Conservation (phyloP, 352 stramenopile genomes). For the Hyaloperonospora arabidopsidis region DNA sequence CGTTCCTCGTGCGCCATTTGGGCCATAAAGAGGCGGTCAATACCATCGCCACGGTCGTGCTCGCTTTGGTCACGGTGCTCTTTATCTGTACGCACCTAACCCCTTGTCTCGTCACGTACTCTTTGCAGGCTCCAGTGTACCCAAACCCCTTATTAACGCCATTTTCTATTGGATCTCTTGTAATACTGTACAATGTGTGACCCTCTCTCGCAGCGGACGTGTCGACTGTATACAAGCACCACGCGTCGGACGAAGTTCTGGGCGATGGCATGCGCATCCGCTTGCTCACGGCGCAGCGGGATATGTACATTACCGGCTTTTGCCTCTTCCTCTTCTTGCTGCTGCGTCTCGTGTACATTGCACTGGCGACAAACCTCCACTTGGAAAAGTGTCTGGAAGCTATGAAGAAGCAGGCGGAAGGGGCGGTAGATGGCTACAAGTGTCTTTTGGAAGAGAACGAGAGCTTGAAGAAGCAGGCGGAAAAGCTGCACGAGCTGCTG, state of each 20-base stretch:
- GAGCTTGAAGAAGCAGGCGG: slow-evolving; percentile 49
- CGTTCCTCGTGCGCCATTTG: slow-evolving; percentile 44
- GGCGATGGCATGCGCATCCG: slow-evolving; percentile 77
- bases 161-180: slow-evolving; percentile 5
- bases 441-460: slow-evolving; percentile 65
- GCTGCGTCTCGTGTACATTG: slow-evolving; percentile 67
- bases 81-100: slow-evolving; percentile 58
- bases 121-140: slow-evolving; percentile 11
- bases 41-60: slow-evolving; percentile 38
- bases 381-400: slow-evolving; percentile 62
- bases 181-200: no score
- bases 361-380: slow-evolving; percentile 55
- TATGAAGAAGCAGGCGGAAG: slow-evolving; percentile 76
- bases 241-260: slow-evolving; percentile 41
- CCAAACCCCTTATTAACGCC: no score
- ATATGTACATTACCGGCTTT: slow-evolving; percentile 86
- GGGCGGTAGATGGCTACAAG: slow-evolving; percentile 56
- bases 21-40: slow-evolving; percentile 42
- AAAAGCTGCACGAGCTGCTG: slow-evolving; percentile 56
- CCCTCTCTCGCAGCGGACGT: slow-evolving; percentile 73
- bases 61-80: slow-evolving; percentile 55
- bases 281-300: slow-evolving; percentile 61
- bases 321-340: slow-evolving; percentile 79
- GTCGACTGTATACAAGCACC: slow-evolving; percentile 60
- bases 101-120: slow-evolving; percentile 1